A percentile compares a stretch with the other conserved stretches of the same genome.
These are phyloP conservation scores for Alternaria brassicicola DNA, from an alignment of 2,329 filamentous ascomycete genomes.

Conservation along the genomic window DNA sequence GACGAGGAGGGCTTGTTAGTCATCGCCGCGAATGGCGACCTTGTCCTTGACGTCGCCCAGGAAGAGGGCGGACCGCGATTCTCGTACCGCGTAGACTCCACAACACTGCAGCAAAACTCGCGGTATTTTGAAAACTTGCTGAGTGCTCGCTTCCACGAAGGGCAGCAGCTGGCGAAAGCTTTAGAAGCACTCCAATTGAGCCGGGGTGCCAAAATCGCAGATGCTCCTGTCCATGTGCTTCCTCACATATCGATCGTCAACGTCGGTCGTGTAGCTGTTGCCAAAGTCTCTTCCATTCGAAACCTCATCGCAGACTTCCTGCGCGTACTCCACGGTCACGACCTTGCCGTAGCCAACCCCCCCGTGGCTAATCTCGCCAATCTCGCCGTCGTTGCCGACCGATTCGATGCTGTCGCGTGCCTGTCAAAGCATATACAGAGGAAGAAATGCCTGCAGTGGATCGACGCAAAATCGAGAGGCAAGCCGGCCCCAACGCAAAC, in stretches of 20 bases:
- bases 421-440: constrained; percentile 62
- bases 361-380: constrained; percentile 69
- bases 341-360: constrained; percentile 51
- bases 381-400: constrained; percentile 73
- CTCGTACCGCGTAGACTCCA: constrained; percentile 66
- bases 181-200: constrained; percentile 58
- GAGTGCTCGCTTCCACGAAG: constrained; percentile 69
- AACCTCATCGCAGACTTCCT: constrained; percentile 71
- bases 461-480: constrained; percentile 54
- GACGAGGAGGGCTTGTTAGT: constrained; percentile 51
- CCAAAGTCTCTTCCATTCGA: constrained; percentile 64
- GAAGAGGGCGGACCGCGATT: constrained; percentile 63
- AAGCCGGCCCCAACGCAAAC: constrained; percentile 50
- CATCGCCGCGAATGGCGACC: constrained; percentile 65
- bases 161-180: constrained; percentile 59
- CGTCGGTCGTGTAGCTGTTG: constrained; percentile 73
- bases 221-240: constrained; percentile 60
- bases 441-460: constrained; percentile 50
- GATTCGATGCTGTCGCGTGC: constrained; percentile 68
- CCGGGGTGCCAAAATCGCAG: constrained; percentile 55
- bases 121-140: constrained; percentile 74
- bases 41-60: constrained; percentile 71
- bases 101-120: constrained; percentile 64
- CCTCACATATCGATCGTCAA: constrained; percentile 69
- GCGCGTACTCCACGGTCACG: constrained; percentile 66